Percentiles rank a stretch among this genome's conserved stretches.
Evolutionary conservation across 495 filamentous ascomycete genomes (phyloP).

Genomic region (Daldinia loculata): DNA sequence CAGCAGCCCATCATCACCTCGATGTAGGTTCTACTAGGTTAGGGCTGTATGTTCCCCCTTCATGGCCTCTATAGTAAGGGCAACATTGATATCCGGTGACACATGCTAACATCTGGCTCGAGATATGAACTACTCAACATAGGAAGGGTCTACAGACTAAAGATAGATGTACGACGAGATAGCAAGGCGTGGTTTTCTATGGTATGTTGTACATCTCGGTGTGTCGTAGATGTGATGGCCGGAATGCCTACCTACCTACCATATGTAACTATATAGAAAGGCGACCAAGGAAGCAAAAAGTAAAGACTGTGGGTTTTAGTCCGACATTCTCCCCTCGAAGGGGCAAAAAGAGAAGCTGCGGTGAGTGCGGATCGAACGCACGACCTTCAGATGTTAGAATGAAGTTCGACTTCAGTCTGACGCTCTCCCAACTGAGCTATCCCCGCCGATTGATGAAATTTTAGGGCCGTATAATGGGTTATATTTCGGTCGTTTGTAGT

Average conservation of each 20-base stretch:
- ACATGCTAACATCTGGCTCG: too few relatives aligned
- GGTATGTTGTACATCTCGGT: background rate
- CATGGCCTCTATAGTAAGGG: too few relatives aligned
- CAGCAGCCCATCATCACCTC: too few relatives aligned
- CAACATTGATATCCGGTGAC: too few relatives aligned
- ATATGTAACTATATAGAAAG: too few relatives aligned
- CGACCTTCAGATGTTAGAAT: slow-evolving; percentile 32
- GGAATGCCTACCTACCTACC: too few relatives aligned
- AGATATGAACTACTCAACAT: too few relatives aligned
- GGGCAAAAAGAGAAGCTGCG: slow-evolving; percentile 23
- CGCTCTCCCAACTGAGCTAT: slow-evolving; percentile 54
- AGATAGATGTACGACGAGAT: background rate
- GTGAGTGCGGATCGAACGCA: slow-evolving; percentile 51
- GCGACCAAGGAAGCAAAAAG: too few relatives aligned
- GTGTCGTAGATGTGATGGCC: too few relatives aligned
- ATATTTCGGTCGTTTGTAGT: background rate
- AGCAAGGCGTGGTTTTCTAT: background rate
- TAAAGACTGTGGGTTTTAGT: background rate
- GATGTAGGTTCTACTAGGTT: too few relatives aligned
- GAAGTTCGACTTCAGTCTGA: slow-evolving; percentile 53
- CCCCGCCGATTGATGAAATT: slow-evolving; percentile 25
- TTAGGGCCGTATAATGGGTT: background rate
- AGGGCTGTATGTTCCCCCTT: too few relatives aligned
- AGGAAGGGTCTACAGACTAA: background rate
- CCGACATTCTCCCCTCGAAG: too few relatives aligned